Percentiles rank a stretch among this genome's conserved stretches.
Conservation (phyloP, 306 rosid genomes). For the Rosa chinensis region DNA sequence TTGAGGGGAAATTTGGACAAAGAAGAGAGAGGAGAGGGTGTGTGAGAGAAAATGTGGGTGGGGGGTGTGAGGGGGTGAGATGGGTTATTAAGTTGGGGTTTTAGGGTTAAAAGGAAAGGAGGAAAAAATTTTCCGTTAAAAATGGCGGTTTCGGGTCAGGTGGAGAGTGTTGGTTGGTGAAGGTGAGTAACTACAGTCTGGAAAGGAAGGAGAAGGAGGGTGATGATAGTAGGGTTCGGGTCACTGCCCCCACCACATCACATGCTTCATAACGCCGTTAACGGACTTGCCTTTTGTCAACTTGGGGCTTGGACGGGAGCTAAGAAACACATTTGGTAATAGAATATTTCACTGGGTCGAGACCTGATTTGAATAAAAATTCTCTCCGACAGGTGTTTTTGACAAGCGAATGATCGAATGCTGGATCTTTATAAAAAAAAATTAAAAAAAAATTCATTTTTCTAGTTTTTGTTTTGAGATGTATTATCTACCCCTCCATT, state of each 20-base stretch:
- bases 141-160: slow-evolving; percentile 67
- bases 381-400: too few species aligned
- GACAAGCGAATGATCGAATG: too few species aligned
- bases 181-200: slow-evolving; percentile 65
- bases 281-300: not conserved
- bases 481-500: too few species aligned
- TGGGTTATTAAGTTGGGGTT: not conserved
- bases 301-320: too few species aligned
- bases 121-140: slow-evolving; percentile 34
- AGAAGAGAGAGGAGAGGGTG: not conserved
- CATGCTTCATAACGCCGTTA: slow-evolving; percentile 7
- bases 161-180: slow-evolving; percentile 79
- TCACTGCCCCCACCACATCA: not conserved
- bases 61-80: not conserved
- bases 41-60: slow-evolving; percentile 15
- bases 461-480: too few species aligned
- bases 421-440: too few species aligned
- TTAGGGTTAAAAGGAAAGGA: slow-evolving; percentile 2
- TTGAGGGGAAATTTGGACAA: slow-evolving; percentile 13
- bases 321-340: too few species aligned
- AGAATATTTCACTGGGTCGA: too few species aligned
- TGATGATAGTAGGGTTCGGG: not conserved
- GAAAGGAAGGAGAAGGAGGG: slow-evolving; percentile 48
- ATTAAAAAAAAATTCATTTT: too few species aligned
- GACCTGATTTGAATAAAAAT: too few species aligned